Base-by-base conservation (phyloP, 106 monocot genomes). In the Acanthochlamys bracteata region DNA sequence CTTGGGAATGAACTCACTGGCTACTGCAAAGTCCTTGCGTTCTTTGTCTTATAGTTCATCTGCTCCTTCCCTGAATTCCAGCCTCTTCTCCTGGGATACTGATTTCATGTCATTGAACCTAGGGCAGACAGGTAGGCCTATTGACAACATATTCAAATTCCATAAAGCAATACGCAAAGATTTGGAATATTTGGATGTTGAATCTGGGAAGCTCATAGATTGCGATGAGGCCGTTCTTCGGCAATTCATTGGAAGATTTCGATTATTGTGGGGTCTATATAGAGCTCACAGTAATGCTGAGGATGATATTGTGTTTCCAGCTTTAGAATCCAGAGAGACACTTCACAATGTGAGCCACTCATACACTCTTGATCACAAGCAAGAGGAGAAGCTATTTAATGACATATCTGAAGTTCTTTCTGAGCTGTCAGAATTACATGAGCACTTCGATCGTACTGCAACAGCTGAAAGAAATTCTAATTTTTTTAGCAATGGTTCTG, bases 201-300 rank as follows among this genome's bases (percentile, higher is more conserved):
- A 99, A 67, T 99, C 89, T 68, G 86, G 89, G 60, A 92, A 89
- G 65, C 88, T 99, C 63, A 83, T 83, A 52, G 81, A 81, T 53
- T 89, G 83, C 57, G 71, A 89, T 72, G 92, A 83, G 52, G 58
- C 67, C 62, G 75, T 81, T 65, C 81, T 92, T 40, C 72, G 85
- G 57, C 85, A 99, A 24, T 99, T 99, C 72, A 86, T 69, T 64
- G 98, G 98, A 57, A 76, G 98, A 56, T 99, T 99, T 79, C 92
- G 85, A 75, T 70, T 99, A 25, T 75, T 99, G 55, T 89, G 92
- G 88, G 98, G 98, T 22, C 67, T 99, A 10, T 99, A 99, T 71
- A 83, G 79, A 71, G 92, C 92, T 67, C 98, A 99, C 57, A 99
- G 98, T 72, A 99, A 92, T 83, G 98, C 98, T 52, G 98, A 99